phyloP scores from a whole-genome alignment of 768 basidiomycete species.

The Kwoniella sp. region DNA sequence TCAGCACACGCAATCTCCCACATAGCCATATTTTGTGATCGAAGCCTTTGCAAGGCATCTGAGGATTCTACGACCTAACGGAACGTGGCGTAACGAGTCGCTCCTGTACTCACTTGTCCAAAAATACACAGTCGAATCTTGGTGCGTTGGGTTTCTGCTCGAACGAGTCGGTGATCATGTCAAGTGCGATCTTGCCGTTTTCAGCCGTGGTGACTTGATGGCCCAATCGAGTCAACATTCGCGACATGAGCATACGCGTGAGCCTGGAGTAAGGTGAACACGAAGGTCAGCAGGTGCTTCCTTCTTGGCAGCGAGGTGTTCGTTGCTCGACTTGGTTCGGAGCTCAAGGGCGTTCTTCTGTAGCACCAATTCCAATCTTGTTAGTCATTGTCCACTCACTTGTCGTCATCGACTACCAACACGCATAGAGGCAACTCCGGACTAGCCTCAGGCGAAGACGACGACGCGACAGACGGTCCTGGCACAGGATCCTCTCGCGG shows the following conservation, averaged over 20 bases:
- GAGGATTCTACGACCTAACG: neutral
- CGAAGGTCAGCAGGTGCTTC: neutral
- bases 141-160: slow-evolving; percentile 27
- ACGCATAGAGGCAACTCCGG: slow-evolving; percentile 38
- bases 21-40: neutral
- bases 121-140: slow-evolving; percentile 48
- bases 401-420: slow-evolving; percentile 54
- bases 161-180: slow-evolving; percentile 42
- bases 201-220: slow-evolving; percentile 53
- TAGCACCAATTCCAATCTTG: neutral
- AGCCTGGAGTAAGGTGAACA: slow-evolving; percentile 28
- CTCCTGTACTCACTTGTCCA: slow-evolving; percentile 53
- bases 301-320: neutral
- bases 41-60: no score
- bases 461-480: neutral
- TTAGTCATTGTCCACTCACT: slow-evolving; percentile 31
- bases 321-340: no score
- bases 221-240: slow-evolving; percentile 53
- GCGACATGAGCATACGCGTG: slow-evolving; percentile 54
- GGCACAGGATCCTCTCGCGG: neutral
- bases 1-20: neutral
- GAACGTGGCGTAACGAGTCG: no score
- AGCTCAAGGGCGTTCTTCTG: no score
- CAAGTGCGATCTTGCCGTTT: slow-evolving; percentile 51
- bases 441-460: slow-evolving; percentile 15